phyloP scores from a whole-genome alignment of 352 stramenopile genomes.

The Pythium catenulatum region DNA sequence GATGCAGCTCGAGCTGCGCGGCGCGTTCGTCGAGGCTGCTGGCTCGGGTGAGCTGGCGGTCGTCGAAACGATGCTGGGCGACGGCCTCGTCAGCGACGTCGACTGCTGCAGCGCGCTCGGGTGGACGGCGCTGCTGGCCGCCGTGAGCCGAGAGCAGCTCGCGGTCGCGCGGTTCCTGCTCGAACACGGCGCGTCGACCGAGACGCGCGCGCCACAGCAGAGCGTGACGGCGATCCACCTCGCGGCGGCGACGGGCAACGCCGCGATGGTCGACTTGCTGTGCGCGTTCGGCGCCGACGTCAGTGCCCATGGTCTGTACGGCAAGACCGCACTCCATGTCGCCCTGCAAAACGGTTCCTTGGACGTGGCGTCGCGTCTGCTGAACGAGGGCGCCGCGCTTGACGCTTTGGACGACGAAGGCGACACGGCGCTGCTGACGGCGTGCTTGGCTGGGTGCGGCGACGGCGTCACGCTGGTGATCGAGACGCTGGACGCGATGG shows the following conservation, averaged over 20 bases:
- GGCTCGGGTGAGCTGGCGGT: too few relatives aligned
- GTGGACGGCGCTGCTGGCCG: background rate
- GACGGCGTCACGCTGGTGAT: background rate
- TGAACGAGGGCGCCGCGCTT: background rate
- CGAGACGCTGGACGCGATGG: background rate
- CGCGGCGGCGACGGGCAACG: background rate
- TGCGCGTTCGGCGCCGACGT: background rate
- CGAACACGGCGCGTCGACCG: background rate
- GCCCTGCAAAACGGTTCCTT: background rate
- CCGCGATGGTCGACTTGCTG: background rate
- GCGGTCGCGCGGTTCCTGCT: background rate
- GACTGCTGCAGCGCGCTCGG: too few relatives aligned
- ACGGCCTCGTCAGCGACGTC: background rate
- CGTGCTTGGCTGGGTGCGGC: background rate
- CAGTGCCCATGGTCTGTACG: background rate
- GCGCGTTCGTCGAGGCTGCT: too few relatives aligned
- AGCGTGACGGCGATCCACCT: background rate
- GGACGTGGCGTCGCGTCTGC: background rate
- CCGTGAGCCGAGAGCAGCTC: background rate
- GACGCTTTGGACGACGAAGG: background rate
- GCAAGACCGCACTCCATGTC: background rate
- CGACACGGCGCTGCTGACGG: background rate
- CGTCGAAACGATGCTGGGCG: background rate
- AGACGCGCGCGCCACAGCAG: background rate
- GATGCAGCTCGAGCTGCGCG: too few relatives aligned